phyloP scores from a whole-genome alignment of 2,329 filamentous ascomycete species.

The Ceratocystis harringtonii region DNA sequence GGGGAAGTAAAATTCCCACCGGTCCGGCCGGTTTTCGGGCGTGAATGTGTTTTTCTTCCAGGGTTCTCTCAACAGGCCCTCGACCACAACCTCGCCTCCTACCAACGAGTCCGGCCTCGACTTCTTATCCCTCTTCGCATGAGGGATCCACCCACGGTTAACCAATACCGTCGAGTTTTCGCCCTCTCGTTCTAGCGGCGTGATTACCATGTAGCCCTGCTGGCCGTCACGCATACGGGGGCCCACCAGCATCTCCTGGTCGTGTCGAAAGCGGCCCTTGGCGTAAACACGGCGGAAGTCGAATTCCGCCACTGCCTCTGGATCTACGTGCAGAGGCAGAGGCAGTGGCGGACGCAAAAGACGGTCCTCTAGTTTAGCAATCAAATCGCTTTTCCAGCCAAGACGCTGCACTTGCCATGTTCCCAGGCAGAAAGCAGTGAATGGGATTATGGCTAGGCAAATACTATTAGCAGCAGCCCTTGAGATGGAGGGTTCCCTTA shows the following conservation, averaged over 20 bases:
- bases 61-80: conserved; percentile 73
- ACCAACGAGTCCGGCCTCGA: conserved; percentile 53
- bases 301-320: conserved; percentile 69
- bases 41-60: conserved; percentile 99
- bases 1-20: conserved; percentile 84
- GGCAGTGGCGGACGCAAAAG: conserved; percentile 74
- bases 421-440: conserved; percentile 79
- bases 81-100: conserved; percentile 55
- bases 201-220: conserved; percentile 82
- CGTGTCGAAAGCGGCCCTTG: conserved; percentile 61
- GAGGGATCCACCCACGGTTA: conserved; percentile 82
- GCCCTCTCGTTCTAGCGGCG: conserved; percentile 62
- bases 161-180: conserved; percentile 59
- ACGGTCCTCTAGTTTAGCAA: conserved; percentile 84
- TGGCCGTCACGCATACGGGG: conserved; percentile 79
- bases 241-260: conserved; percentile 91
- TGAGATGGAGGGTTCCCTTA: neutral
- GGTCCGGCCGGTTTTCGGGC: conserved; percentile 70
- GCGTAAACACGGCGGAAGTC: conserved; percentile 78
- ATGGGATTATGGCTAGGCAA: conserved; percentile 59
- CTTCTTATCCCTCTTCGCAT: conserved; percentile 51
- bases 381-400: conserved; percentile 82
- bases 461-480: neutral
- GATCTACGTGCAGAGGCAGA: conserved; percentile 69
- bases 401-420: conserved; percentile 93